Conservation (phyloP, 805 yeast species). For the Suhomyces canberraensis region DNA sequence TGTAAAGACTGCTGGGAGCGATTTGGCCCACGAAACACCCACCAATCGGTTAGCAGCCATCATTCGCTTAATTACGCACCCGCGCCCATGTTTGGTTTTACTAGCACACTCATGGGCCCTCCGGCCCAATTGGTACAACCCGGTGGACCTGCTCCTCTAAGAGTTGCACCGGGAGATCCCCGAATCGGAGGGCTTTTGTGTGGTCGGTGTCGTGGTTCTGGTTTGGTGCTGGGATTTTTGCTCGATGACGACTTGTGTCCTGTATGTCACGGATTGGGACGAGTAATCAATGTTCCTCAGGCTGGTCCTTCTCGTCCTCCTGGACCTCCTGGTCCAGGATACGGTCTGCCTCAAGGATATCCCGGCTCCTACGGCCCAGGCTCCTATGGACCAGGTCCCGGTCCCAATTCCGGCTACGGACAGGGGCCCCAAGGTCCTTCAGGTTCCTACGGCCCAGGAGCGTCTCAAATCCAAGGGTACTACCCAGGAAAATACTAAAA, state of each 20-base stretch:
- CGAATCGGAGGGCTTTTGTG: conserved; percentile 68
- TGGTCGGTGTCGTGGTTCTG: conserved; percentile 69
- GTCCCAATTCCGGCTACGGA: not conserved
- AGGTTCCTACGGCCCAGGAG: not conserved
- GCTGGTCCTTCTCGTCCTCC: not conserved
- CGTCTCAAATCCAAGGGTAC: not conserved
- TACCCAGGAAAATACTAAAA: not conserved
- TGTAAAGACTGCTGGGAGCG: conserved; percentile 70
- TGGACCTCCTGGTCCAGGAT: conserved; percentile 1
- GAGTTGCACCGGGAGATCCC: conserved; percentile 77
- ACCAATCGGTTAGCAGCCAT: not conserved
- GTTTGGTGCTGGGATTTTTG: conserved; percentile 47
- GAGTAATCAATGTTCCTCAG: conserved; percentile 28
- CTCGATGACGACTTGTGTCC: conserved; percentile 62
- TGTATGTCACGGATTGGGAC: conserved; percentile 65
- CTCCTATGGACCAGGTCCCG: not conserved
- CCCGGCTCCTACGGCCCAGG: not conserved
- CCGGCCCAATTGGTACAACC: not conserved
- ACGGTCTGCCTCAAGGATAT: not conserved
- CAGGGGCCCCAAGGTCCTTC: not conserved
- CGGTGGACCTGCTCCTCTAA: conserved; percentile 3
- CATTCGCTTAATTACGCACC: conserved; percentile 4
- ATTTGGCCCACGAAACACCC: conserved; percentile 47
- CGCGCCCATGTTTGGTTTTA: conserved; percentile 3
- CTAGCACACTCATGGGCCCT: not conserved